phyloP scores from a whole-genome alignment of 768 basidiomycete genomes.

The Suillus discolor region DNA sequence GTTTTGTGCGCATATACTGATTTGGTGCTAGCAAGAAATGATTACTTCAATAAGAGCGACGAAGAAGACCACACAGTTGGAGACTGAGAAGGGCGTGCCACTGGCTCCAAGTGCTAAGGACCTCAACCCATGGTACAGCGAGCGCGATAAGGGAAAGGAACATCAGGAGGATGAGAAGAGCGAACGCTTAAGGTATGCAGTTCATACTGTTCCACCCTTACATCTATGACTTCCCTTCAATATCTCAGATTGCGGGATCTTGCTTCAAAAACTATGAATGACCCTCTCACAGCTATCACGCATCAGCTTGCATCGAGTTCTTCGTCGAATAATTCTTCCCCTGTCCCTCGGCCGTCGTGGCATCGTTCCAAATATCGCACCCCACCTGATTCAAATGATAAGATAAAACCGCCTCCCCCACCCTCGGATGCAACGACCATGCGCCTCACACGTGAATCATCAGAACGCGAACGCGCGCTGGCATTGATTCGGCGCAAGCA shows the following conservation, averaged over 20 bases:
- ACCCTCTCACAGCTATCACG: slow-evolving; percentile 77
- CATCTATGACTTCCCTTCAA: neutral
- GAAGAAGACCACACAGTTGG: slow-evolving; percentile 48
- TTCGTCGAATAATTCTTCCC: slow-evolving; percentile 22
- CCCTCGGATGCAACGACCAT: slow-evolving; percentile 45
- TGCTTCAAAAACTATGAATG: slow-evolving; percentile 61
- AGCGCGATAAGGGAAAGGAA: slow-evolving; percentile 24
- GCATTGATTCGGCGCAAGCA: slow-evolving; percentile 69
- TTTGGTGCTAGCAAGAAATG: slow-evolving; percentile 42
- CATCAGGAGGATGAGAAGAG: slow-evolving; percentile 28
- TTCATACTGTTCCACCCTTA: neutral
- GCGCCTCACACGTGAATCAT: slow-evolving; percentile 70
- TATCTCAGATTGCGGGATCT: slow-evolving; percentile 59
- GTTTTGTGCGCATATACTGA: slow-evolving; percentile 10
- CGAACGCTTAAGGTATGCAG: slow-evolving; percentile 38
- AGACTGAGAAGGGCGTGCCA: slow-evolving; percentile 71
- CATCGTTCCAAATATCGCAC: slow-evolving; percentile 20
- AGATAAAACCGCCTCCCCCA: slow-evolving; percentile 10
- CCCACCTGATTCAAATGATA: slow-evolving; percentile 11
- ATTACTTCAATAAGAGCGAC: slow-evolving; percentile 49
- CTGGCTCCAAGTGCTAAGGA: slow-evolving; percentile 78
- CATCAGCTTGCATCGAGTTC: slow-evolving; percentile 56
- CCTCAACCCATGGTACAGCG: slow-evolving; percentile 77
- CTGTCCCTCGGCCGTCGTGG: slow-evolving; percentile 22
- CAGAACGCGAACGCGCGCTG: slow-evolving; percentile 75